These are phyloP conservation scores for Diospyros lotus DNA, from an alignment of 148 eudicot genomes.

Conservation along the genomic window DNA sequence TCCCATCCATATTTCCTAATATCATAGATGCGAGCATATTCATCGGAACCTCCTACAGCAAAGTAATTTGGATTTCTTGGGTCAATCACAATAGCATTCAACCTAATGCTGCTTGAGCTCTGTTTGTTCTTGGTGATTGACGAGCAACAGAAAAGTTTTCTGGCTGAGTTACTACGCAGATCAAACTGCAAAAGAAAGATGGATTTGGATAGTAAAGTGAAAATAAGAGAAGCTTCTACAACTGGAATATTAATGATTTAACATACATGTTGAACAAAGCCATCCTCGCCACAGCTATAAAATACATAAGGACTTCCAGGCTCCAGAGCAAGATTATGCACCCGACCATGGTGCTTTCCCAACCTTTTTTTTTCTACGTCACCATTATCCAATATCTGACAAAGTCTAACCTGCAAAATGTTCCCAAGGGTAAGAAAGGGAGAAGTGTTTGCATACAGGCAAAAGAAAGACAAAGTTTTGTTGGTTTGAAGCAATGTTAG, in stretches of 20 bases:
- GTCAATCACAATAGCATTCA: conserved; percentile 63
- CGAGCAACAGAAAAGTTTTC: conserved; percentile 69
- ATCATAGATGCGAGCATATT: conserved; percentile 76
- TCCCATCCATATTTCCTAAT: conserved; percentile 48
- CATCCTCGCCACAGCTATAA: conserved; percentile 82
- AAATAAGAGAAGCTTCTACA: not conserved
- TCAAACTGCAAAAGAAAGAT: conserved; percentile 57
- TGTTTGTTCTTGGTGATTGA: conserved; percentile 36
- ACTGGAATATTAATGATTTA: conserved; percentile 9
- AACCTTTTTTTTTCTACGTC: conserved; percentile 50
- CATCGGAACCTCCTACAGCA: conserved; percentile 71
- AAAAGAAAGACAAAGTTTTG: not conserved
- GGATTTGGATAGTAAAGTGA: not conserved
- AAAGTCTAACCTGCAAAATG: conserved; percentile 61
- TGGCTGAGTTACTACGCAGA: conserved; percentile 56
- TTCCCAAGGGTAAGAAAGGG: not conserved
- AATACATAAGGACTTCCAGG: conserved; percentile 72
- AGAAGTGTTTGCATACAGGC: not conserved
- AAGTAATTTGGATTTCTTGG: conserved; percentile 71
- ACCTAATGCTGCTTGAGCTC: conserved; percentile 32
- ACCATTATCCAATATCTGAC: conserved; percentile 49
- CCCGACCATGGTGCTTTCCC: conserved; percentile 69
- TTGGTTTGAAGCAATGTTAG: not conserved
- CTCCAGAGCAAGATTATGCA: conserved; percentile 70
- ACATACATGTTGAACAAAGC: conserved; percentile 76